Conservation (phyloP, 805 yeast genomes). For the Sporopachydermia lactativora region DNA sequence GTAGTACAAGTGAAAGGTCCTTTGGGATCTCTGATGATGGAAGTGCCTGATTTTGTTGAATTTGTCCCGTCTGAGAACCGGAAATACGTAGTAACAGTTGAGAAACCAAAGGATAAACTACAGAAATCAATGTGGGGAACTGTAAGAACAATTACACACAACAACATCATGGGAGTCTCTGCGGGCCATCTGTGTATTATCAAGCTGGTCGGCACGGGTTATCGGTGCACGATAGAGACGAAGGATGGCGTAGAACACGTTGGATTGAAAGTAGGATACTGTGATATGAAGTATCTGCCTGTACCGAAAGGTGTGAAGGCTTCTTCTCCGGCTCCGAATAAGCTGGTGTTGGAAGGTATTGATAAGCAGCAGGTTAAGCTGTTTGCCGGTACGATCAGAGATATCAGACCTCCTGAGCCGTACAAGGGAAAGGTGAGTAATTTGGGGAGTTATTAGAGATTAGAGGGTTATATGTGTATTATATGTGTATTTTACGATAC, state of each 20-base stretch:
- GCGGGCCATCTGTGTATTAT: conserved; percentile 87
- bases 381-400: conserved; percentile 80
- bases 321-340: conserved; percentile 69
- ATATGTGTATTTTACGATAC: background rate
- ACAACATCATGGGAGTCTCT: conserved; percentile 73
- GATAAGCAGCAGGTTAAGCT: conserved; percentile 78
- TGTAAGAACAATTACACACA: conserved; percentile 60
- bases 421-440: conserved; percentile 67
- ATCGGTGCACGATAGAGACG: conserved; percentile 69
- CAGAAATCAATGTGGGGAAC: conserved; percentile 97
- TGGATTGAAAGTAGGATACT: conserved; percentile 76
- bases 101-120: conserved; percentile 37
- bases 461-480: background rate
- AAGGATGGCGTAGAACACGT: conserved; percentile 39
- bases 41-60: conserved; percentile 59
- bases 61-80: conserved; percentile 17
- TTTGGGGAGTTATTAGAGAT: conserved; percentile 2
- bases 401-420: conserved; percentile 91
- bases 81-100: conserved; percentile 41
- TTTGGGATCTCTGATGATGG: conserved; percentile 47
- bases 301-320: conserved; percentile 72
- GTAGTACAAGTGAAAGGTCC: conserved; percentile 61
- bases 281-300: conserved; percentile 59
- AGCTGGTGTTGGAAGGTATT: conserved; percentile 73
- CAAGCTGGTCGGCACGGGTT: conserved; percentile 93